Evolutionary conservation across 1,284 basidiomycete species (phyloP), one percentile per base, ranked within the genome.

Genomic region (Apiotrichum mycotoxinovorans): DNA sequence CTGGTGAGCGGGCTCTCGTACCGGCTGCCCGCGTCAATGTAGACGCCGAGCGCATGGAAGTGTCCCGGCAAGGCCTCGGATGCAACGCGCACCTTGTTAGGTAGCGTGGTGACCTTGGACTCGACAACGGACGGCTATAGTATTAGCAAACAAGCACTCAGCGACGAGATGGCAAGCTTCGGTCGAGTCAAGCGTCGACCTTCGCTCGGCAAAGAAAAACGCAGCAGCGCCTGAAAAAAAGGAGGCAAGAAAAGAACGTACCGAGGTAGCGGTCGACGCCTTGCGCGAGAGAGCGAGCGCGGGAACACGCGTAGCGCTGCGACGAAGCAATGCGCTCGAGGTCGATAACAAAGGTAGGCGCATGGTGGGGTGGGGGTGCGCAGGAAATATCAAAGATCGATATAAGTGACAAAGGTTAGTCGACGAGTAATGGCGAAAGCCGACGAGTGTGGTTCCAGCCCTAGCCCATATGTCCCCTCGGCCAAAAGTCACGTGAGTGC

Each of bases 11-110:
- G 78, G 15, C 83, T 85, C 77, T 98, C 95, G 80, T 89, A 95
- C n/a, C 95, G 83, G 37, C 90, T 87, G 23, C 96, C 95, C 5
- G 91, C 91, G 73, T 97, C 92, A 63, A 98, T 83, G 69, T 94
- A 98, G 35, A 98, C 83, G 18, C 94, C 95, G 1, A 96, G 83
- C 1, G 93, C 88, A 51, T 93, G 89, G 76, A 98, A 98, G 78
- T 98, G 93, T 11, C 93, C 91, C 0, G 93, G 93, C 1, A 88
- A 88, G 2, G 83, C 81, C 76, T 97, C 91, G 14, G 93, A 96
- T 17, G 91, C 92, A 48, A 98, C 91, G 60, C 92, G 83, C 52
- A 98, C 84, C 75, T 87, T 89, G 79, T 97, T 98, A 4, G 91
- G 86, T 1, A 98, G 82, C 0, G 90, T 94, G 0, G 94, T 94